Base-by-base conservation (phyloP, 306 rosid species). In the Pueraria montana region DNA sequence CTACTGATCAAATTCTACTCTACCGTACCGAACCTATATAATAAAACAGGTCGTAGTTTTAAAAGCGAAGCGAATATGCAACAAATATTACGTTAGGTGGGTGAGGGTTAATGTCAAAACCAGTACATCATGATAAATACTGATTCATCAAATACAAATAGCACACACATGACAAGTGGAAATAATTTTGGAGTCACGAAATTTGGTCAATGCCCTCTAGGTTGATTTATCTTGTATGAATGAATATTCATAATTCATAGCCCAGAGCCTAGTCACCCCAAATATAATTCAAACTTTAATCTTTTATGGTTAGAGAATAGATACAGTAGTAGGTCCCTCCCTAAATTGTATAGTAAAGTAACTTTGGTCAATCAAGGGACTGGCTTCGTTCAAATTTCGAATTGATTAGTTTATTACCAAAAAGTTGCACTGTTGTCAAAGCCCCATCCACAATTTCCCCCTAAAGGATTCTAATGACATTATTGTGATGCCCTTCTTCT, bases 131-230 rank as follows among this genome's bases (percentile, higher is more conserved):
- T 53, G 80, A 72, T 76, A 48, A 74, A 80, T 78, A 43, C 76
- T 13, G 24, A 49, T 26, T 5, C 73, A 84, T 72, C 36, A 78
- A 43, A 53, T 56, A 42, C 20, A 53, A 24, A 48, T 26, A 18
- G 18, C 59, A 67, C 49, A 67, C 34, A 55, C 13, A 67, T 27
- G 53, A 52, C 74, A 13, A 24, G 76, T 78, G 63, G 84, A 64
- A 84, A 53, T 10, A 53, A 38, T 23, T 70, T 63, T 42, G 40
- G 68, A 48, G 61, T 75, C 18, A 6, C 56, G 38, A 40, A 70
- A 81, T 71, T 86, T 77, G 86, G 86, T 86, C 83, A 85, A 81
- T 79, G 77, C 80, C 83, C 80, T 11, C 40, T 40, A 21, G 18
- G 58, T 65, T 79, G 61, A 49, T 68, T 64, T 32, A 70, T 66